These are phyloP conservation scores for Monilinia aucupariae DNA, from an alignment of 2,329 filamentous ascomycete genomes.

Conservation along the genomic window DNA sequence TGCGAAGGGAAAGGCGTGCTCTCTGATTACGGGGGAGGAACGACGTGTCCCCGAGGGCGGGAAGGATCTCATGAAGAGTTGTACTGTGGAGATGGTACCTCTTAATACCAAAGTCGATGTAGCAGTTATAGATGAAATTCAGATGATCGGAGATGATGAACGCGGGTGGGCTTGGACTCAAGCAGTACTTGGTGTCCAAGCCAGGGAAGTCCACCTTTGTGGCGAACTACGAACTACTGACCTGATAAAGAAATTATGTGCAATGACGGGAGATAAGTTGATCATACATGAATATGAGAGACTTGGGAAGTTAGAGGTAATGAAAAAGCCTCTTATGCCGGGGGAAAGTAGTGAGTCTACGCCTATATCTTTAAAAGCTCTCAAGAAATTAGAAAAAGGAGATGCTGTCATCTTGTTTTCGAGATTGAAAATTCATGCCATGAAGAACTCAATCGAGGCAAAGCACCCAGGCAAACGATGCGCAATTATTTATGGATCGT, in stretches of 20 bases:
- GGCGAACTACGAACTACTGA: constrained; percentile 80
- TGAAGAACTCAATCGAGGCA: constrained; percentile 74
- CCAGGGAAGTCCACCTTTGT: constrained; percentile 86
- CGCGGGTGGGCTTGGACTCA: constrained; percentile 95
- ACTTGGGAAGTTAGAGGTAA: constrained; percentile 69
- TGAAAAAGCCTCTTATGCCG: constrained; percentile 44
- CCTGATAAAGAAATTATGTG: constrained; percentile 71
- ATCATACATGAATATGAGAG: constrained; percentile 78
- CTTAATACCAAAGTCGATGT: constrained; percentile 57
- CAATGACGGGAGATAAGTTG: constrained; percentile 74
- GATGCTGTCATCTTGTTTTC: constrained; percentile 89
- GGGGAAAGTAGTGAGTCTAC: constrained; percentile 39
- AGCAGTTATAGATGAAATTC: constrained; percentile 95
- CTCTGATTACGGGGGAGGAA: constrained; percentile 88
- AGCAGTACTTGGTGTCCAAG: constrained; percentile 79
- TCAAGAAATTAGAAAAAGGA: constrained; percentile 55
- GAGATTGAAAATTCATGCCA: constrained; percentile 69
- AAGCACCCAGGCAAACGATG: constrained; percentile 66
- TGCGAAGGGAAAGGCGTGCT: constrained; percentile 70
- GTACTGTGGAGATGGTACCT: constrained; percentile 88
- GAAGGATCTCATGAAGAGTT: constrained; percentile 63
- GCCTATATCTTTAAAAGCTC: too few species aligned
- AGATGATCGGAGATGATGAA: constrained; percentile 80
- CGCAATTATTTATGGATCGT: constrained; percentile 85
- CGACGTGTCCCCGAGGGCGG: constrained; percentile 59